phyloP scores from a whole-genome alignment of 176 grass and related monocot genomes.

The Thinopyrum elongatum region DNA sequence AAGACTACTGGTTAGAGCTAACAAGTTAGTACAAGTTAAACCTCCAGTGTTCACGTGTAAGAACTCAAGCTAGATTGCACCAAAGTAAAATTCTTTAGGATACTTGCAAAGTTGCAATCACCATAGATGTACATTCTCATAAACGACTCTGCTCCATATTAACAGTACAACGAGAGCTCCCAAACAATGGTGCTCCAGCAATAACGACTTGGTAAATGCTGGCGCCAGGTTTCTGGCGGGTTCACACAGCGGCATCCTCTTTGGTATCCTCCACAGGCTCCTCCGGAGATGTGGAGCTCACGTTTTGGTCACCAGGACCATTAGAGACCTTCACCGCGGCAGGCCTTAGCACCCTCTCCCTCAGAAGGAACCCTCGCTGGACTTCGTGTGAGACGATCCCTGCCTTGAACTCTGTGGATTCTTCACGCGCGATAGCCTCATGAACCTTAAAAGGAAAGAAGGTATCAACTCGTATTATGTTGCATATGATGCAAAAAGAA shows the following conservation, averaged over 20 bases:
- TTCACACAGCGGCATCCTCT: constrained; percentile 34
- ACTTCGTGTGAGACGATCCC: constrained; percentile 75
- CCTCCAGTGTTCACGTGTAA: not conserved
- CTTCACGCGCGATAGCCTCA: constrained; percentile 77
- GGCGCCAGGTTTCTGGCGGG: not conserved
- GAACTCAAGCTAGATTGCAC: not conserved
- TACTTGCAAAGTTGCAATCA: not conserved
- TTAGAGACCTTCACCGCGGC: constrained; percentile 80
- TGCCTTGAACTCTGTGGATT: constrained; percentile 66
- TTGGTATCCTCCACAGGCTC: constrained; percentile 31
- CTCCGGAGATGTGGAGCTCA: constrained; percentile 11
- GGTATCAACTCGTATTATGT: not conserved
- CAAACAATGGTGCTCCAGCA: constrained; percentile 17
- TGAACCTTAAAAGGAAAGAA: constrained; percentile 57
- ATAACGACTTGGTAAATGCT: constrained; percentile 9
- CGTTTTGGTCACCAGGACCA: constrained; percentile 37
- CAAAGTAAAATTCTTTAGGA: not conserved
- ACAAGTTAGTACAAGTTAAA: not conserved
- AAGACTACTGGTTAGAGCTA: no score
- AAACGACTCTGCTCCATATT: not conserved
- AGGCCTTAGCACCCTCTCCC: constrained; percentile 63
- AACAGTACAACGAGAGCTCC: constrained; percentile 29
- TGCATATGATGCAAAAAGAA: not conserved
- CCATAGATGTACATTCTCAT: constrained; percentile 5
- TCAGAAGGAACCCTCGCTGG: constrained; percentile 60